Percentiles rank a stretch among this genome's conserved stretches.
These are phyloP conservation scores for Symbiodinium natans DNA, from an alignment of 73 alveolate species.

Conservation along the genomic window DNA sequence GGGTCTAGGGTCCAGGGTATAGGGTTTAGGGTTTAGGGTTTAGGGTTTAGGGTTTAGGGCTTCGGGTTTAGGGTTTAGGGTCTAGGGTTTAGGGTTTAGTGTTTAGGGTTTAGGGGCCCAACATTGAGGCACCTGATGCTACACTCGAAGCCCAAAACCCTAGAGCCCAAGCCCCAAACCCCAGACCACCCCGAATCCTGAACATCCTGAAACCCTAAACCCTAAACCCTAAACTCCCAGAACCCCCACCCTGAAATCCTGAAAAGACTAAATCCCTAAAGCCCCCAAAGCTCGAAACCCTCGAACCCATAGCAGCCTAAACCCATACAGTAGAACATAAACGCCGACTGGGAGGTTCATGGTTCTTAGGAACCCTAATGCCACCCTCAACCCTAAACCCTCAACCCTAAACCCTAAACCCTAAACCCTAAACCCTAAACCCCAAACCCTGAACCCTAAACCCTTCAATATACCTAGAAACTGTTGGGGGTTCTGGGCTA, in stretches of 20 bases:
- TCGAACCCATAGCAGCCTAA: too few relatives aligned
- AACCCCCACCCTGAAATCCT: neutral
- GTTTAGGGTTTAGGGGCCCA: neutral
- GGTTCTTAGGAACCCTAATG: too few relatives aligned
- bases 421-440: too few relatives aligned
- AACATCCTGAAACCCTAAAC: neutral
- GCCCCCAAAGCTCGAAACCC: too few relatives aligned
- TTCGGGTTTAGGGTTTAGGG: neutral
- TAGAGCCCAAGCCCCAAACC: neutral
- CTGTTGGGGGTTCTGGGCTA: too few relatives aligned
- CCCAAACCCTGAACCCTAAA: too few relatives aligned
- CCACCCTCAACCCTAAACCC: too few relatives aligned
- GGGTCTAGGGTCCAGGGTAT: neutral
- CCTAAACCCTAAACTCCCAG: neutral
- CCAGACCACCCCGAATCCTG: neutral
- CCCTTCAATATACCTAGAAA: too few relatives aligned
- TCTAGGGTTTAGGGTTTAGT: neutral
- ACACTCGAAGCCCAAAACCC: too few relatives aligned
- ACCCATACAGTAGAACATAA: too few relatives aligned
- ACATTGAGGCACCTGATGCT: neutral
- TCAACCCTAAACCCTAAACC: too few relatives aligned
- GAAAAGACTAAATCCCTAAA: neutral
- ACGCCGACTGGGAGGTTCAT: too few relatives aligned
- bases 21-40: neutral
- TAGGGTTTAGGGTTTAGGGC: neutral